Conservation (phyloP, 2,329 filamentous ascomycete species). For the Dactylonectria estremocensis region DNA sequence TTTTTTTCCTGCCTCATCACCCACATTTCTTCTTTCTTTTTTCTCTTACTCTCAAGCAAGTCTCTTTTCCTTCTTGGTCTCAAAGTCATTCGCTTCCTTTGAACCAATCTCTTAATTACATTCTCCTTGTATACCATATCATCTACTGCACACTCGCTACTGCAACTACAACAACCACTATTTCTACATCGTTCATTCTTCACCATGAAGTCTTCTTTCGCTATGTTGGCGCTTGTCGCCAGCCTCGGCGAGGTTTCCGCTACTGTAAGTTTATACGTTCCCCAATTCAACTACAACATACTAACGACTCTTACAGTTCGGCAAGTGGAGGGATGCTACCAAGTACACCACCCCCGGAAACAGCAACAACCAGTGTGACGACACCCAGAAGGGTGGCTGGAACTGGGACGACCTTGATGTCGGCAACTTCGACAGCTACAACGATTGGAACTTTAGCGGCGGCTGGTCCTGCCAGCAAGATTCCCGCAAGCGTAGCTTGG, state of each 20-base stretch:
- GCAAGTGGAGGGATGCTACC: slow-evolving; percentile 50
- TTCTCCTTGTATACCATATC: slow-evolving; percentile 43
- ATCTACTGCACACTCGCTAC: slow-evolving; percentile 42
- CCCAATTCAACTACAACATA: slow-evolving; percentile 13
- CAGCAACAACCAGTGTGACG: slow-evolving; percentile 82
- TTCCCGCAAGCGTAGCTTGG: slow-evolving; percentile 71
- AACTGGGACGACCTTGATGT: slow-evolving; percentile 76
- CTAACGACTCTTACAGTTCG: slow-evolving; percentile 21
- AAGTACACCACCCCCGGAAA: slow-evolving; percentile 79
- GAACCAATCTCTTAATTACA: slow-evolving; percentile 51
- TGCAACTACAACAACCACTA: slow-evolving; percentile 33
- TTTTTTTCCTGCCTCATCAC: slow-evolving; percentile 43
- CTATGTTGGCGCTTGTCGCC: slow-evolving; percentile 67
- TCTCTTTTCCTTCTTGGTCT: slow-evolving; percentile 50
- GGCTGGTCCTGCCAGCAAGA: slow-evolving; percentile 79
- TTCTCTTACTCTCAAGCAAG: slow-evolving; percentile 40
- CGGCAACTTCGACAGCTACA: slow-evolving; percentile 77
- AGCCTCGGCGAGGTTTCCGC: slow-evolving; percentile 66
- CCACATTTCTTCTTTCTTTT: slow-evolving; percentile 48
- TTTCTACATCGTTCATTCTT: slow-evolving; percentile 39
- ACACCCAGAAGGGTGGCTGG: slow-evolving; percentile 79
- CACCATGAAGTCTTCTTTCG: slow-evolving; percentile 67
- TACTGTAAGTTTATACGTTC: slow-evolving; percentile 53
- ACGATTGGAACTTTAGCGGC: slow-evolving; percentile 81
- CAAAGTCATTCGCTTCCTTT: slow-evolving; percentile 74